Evolutionary conservation across 73 alveolate species (phyloP).

Genomic region (Durusdinium trenchii): DNA sequence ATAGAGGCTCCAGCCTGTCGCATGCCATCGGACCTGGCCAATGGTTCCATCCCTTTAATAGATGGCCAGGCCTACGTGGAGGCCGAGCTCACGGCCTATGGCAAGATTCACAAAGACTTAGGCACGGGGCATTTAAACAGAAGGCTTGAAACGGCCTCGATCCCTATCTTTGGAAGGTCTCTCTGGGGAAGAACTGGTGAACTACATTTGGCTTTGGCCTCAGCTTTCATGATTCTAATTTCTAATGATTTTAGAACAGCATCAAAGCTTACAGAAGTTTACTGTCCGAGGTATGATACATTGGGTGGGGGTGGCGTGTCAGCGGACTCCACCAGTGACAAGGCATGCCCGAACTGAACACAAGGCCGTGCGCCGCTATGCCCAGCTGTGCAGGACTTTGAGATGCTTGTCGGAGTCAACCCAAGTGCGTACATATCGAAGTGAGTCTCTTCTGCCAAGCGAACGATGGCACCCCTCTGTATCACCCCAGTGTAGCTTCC

Average conservation of each 20-base stretch:
- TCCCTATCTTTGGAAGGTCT: background rate
- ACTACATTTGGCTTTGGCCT: slow-evolving; percentile 56
- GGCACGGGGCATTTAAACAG: background rate
- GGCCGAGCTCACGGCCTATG: slow-evolving; percentile 74
- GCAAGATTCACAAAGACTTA: slow-evolving; percentile 57
- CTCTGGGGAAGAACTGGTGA: slow-evolving; percentile 69
- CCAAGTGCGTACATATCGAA: slow-evolving; percentile 79
- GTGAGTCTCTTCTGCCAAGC: background rate
- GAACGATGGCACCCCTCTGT: background rate
- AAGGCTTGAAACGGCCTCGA: background rate
- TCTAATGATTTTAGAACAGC: no score
- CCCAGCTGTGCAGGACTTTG: slow-evolving; percentile 14
- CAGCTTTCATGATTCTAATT: background rate
- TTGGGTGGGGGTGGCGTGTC: slow-evolving; percentile 85
- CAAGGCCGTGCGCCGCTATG: background rate
- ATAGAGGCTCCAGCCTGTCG: slow-evolving; percentile 13
- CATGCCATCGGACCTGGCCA: background rate
- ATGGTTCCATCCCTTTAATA: background rate
- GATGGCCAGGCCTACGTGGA: slow-evolving; percentile 53
- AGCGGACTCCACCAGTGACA: slow-evolving; percentile 57
- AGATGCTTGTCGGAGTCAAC: slow-evolving; percentile 91
- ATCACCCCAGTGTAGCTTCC: background rate
- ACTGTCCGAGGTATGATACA: slow-evolving; percentile 72
- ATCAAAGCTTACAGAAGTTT: no score
- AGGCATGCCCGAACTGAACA: background rate